Percentiles rank a stretch among this genome's conserved stretches.
These are phyloP conservation scores for Candida dendrica DNA, from an alignment of 805 yeast genomes.

Conservation along the genomic window DNA sequence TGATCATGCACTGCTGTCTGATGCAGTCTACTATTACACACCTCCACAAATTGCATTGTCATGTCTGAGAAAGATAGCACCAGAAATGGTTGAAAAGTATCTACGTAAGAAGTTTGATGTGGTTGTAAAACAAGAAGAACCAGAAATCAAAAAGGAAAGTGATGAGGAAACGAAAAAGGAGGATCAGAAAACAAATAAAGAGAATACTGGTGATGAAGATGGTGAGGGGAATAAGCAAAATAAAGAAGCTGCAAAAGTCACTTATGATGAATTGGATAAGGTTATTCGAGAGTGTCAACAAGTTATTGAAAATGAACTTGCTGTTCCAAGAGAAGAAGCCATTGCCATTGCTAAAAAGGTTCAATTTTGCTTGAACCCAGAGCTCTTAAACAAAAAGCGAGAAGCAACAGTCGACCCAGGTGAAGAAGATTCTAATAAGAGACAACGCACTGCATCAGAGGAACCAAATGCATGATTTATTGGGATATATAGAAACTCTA, in stretches of 20 bases:
- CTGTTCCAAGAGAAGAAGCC: slow-evolving; percentile 55
- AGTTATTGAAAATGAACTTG: slow-evolving; percentile 32
- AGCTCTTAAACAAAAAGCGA: slow-evolving; percentile 38
- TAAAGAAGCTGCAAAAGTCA: slow-evolving; percentile 3
- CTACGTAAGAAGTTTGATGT: slow-evolving; percentile 52
- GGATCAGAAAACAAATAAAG: too few relatives aligned
- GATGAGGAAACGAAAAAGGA: slow-evolving; percentile 9
- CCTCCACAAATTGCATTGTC: slow-evolving; percentile 97
- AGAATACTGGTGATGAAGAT: slow-evolving; percentile 6
- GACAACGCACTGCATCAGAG: slow-evolving; percentile 14
- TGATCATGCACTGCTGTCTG: slow-evolving; percentile 65
- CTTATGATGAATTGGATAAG: slow-evolving; percentile 35
- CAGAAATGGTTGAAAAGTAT: slow-evolving; percentile 57
- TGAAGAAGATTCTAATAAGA: slow-evolving; percentile 23
- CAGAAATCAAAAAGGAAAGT: slow-evolving; percentile 5
- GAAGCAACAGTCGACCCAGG: slow-evolving; percentile 11
- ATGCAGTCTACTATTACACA: slow-evolving; percentile 68
- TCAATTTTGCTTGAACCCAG: slow-evolving; percentile 57
- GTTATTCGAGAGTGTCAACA: slow-evolving; percentile 43
- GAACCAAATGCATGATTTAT: slow-evolving; percentile 1
- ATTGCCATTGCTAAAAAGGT: slow-evolving; percentile 56
- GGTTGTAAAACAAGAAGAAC: slow-evolving; percentile 7
- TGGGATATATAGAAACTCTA: neutral
- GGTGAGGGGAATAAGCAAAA: slow-evolving; percentile 8
- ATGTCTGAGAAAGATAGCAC: slow-evolving; percentile 64